Base-by-base conservation (phyloP, 495 filamentous ascomycete genomes). In the Friedmanniomyces endolithicus region DNA sequence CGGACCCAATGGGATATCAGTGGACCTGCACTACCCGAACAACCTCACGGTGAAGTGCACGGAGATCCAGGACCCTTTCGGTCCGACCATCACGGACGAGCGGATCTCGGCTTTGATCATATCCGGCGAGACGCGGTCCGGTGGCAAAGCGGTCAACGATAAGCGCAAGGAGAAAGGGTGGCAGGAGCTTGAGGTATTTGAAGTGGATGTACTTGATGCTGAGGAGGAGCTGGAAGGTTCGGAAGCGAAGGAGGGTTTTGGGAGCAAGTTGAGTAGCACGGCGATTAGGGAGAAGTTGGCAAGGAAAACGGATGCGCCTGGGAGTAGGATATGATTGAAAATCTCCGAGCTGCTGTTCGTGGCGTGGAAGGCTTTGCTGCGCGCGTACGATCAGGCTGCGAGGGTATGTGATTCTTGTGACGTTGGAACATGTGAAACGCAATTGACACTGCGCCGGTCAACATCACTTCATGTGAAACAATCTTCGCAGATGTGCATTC, bases 161-260 rank as follows among this genome's bases (percentile, higher is more conserved):
- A 85, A 84, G 64, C 78, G 92, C 48, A 70, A 64, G 37, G 85
- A 87, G 68, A 83, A 84, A 55, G 87, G 86, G 1, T 97, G 88
- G 88, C 63, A 72, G 33, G 64, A 68, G 34, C 71, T 97, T 49
- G 82, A 87, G 27, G 79, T 92, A 8, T 94, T 89, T 65, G 88
- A 92, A 67, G 85, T 97, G n/a, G 88, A 92, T 60, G 89, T 96
- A 33, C 77, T 96, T 19, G 82, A 89, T 67, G 75, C 82, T 11
- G 74, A 76, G 84, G 39, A 77, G 78, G 11, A 41, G 17, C 14
- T n/a, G 14, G 72, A 70, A 40, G 68, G 65, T 17, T 60, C 61
- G 2, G 63, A 48, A 16, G 61, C 59, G 48, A 76, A 80, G 33
- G 75, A 78, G 45, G 67, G 66, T 47, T 95, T 90, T 65, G 78